phyloP scores from a whole-genome alignment of 1,284 basidiomycete genomes.

The Trichosporon ovoides region DNA sequence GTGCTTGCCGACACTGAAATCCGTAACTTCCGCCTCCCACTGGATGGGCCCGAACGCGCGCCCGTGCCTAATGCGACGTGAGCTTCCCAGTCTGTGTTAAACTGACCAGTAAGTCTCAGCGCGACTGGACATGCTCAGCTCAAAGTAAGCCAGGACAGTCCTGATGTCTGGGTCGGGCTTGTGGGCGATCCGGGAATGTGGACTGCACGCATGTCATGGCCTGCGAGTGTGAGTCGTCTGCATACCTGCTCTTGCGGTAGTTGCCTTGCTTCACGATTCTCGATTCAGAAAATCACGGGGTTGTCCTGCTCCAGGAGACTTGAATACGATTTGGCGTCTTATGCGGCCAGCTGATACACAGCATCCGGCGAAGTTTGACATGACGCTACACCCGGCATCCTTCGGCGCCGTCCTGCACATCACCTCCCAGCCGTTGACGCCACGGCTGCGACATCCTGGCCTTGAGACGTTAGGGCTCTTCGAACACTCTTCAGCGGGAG shows the following conservation, averaged over 20 bases:
- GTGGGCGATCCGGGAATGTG: conserved; percentile 19
- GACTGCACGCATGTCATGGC: conserved; percentile 41
- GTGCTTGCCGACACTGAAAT: conserved; percentile 40
- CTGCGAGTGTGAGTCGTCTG: conserved; percentile 24
- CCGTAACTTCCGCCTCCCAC: conserved; percentile 33
- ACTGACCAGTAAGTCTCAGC: neutral
- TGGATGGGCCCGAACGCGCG: neutral
- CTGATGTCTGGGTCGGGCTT: conserved; percentile 22
- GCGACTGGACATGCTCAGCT: neutral
- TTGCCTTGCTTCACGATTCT: too few relatives aligned
- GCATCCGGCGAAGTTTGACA: conserved; percentile 24
- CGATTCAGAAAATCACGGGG: too few relatives aligned
- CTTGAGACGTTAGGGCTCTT: conserved; percentile 5
- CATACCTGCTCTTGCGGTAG: neutral
- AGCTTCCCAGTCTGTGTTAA: neutral
- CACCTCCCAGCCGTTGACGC: conserved; percentile 20
- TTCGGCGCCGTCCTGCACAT: conserved; percentile 17
- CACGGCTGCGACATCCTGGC: conserved; percentile 22
- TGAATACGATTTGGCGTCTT: too few relatives aligned
- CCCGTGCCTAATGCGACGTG: neutral
- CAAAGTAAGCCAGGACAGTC: conserved; percentile 11
- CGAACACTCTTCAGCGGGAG: neutral
- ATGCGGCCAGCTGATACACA: conserved; percentile 4
- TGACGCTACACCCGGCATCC: conserved; percentile 8
- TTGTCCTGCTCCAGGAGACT: too few relatives aligned